phyloP scores from a whole-genome alignment of 371 early-diverging fungal genomes.

The Mucor mucedo region DNA sequence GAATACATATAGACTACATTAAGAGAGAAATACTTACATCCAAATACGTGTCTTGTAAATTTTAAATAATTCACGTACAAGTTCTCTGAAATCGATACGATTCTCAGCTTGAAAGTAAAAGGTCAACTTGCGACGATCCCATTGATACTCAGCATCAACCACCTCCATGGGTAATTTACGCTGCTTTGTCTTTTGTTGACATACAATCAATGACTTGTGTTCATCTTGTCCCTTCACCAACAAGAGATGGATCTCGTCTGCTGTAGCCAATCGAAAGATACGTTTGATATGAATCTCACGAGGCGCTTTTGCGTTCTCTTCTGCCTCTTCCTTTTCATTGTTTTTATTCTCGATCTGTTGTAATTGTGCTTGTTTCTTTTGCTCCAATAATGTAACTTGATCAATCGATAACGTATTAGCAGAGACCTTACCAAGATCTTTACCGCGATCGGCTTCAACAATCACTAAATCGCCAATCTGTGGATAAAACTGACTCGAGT shows the following conservation, averaged over 20 bases:
- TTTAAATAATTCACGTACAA: slow-evolving; percentile 98
- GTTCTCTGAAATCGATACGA: slow-evolving; percentile 97
- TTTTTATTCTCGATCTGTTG: slow-evolving; percentile 52
- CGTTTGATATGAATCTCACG: slow-evolving; percentile 71
- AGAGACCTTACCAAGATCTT: slow-evolving; percentile 85
- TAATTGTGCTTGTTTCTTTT: slow-evolving; percentile 23
- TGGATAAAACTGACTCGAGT: slow-evolving; percentile 44
- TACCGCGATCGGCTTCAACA: slow-evolving; percentile 97
- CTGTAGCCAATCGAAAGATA: slow-evolving; percentile 82
- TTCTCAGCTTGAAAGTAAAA: slow-evolving; percentile 95
- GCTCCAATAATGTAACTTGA: slow-evolving; percentile 54
- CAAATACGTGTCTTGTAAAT: slow-evolving; percentile 99
- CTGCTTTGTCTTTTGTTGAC: slow-evolving; percentile 87
- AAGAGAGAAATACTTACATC: slow-evolving; percentile 92
- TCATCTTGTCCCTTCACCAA: slow-evolving; percentile 85
- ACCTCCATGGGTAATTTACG: slow-evolving; percentile 92
- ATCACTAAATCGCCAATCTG: slow-evolving; percentile 85
- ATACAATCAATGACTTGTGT: slow-evolving; percentile 82
- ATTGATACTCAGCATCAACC: slow-evolving; percentile 97
- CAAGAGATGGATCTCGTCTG: slow-evolving; percentile 75
- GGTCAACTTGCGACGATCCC: slow-evolving; percentile 96
- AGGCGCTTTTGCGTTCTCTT: slow-evolving; percentile 17
- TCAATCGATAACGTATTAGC: slow-evolving; percentile 21
- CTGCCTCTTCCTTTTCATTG: slow-evolving; percentile 54
- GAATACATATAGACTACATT: slow-evolving; percentile 51